Evolutionary conservation across 1,284 basidiomycete genomes (phyloP).

Genomic region (Apiotrichum sp.): DNA sequence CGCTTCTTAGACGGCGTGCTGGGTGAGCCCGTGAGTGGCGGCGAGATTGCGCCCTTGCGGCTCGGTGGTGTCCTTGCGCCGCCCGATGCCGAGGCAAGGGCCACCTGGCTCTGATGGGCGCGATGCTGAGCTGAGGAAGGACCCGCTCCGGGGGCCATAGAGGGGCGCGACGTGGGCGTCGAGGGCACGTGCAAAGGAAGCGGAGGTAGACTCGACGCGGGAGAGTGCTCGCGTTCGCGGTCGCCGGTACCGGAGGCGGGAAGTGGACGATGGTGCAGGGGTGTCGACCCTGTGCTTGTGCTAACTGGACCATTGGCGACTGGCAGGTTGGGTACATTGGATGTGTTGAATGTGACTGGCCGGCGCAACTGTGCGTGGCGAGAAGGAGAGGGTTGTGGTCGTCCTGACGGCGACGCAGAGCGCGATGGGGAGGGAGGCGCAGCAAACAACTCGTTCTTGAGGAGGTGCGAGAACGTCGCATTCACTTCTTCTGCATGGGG

Average conservation of each 20-base stretch:
- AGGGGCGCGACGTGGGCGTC: conserved; percentile 38
- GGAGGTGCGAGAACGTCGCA: conserved; percentile 51
- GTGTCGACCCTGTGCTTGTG: conserved; percentile 40
- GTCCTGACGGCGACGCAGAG: conserved; percentile 21
- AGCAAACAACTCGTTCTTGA: conserved; percentile 53
- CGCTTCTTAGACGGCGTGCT: conserved; percentile 48
- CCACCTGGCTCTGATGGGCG: conserved; percentile 41
- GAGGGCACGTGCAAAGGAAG: conserved; percentile 41
- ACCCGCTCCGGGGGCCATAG: conserved; percentile 38
- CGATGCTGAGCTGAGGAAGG: conserved; percentile 36
- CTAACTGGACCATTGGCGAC: conserved; percentile 17
- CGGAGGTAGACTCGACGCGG: conserved; percentile 40
- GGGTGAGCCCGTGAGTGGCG: conserved; percentile 39
- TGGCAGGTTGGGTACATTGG: conserved; percentile 28
- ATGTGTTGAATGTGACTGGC: conserved; percentile 32
- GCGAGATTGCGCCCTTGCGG: conserved; percentile 34
- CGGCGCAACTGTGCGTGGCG: conserved; percentile 24
- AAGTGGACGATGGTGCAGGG: conserved; percentile 41
- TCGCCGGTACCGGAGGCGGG: conserved; percentile 27
- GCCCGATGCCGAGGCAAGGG: conserved; percentile 26
- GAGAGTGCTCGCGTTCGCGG: conserved; percentile 35
- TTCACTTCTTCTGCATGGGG: conserved; percentile 50
- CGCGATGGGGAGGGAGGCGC: conserved; percentile 20
- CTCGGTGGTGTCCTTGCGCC: conserved; percentile 24
- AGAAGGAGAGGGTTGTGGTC: conserved; percentile 22